Evolutionary conservation across 192 early-diverging fungal genomes (phyloP), one percentile per base, ranked within the genome.

Genomic region (Umbelopsis sp.): DNA sequence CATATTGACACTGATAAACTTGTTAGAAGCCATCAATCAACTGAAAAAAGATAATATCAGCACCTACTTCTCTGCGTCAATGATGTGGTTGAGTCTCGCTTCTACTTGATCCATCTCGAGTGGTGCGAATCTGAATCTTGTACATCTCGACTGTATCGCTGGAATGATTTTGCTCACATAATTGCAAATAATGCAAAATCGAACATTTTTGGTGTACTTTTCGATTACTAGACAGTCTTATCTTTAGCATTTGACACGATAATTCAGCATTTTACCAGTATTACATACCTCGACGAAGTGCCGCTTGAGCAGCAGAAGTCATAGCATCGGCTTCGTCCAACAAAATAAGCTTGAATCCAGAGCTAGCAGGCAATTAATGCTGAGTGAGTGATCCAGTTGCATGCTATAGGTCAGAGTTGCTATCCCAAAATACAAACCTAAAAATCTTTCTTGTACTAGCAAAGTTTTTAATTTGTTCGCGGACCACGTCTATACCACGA

Each of bases 171-270:
- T 98, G 80, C 89, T 90, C 27, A 96, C 95, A 76, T 99, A 98
- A 80, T 99, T 99, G 85, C 97, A 98, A 67, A 99, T 97, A 64
- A 99, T 93, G 78, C 98, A 99, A 75, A 99, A 99, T 3, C 98
- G 89, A 9, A 98, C 96, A 71, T 98, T 99, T 46, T 88, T 86
- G 18, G 98, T 98, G 81, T 99, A 99, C 77, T 97, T 95, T 84
- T 99, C 98, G 75, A 99, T 93, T 15, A 99, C 96, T 93, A 71
- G 0, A 33, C 9, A 35, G 18, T 8, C 3, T 10, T 15, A 45
- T 7, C 13, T 12, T 37, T 27, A 53, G 46, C 16, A 13, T 58
- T 27, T 25, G 13, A 6, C 15, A 46, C 10, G 66, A 64, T 30
- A 46, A 37, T 25, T 13, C 18, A 23, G 22, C 35, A 55, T 50